Evolutionary conservation across 148 eudicot species (phyloP), one percentile per base, ranked within the genome.

Genomic region (Salicornia ramosissima): DNA sequence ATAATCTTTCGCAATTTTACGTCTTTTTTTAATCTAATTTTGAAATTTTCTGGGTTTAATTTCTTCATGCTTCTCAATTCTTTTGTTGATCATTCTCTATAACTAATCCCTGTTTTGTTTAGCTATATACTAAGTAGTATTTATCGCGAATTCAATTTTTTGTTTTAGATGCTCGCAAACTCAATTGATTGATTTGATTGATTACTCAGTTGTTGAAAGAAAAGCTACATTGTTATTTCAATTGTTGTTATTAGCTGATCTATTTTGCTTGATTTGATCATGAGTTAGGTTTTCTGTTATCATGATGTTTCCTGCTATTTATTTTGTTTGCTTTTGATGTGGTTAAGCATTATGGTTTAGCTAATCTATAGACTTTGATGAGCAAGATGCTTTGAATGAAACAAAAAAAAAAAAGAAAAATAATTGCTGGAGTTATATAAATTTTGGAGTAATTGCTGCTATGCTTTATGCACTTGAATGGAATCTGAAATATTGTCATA

Each of bases 401-500:
- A 39, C 4, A 26, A 3, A 2, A 55, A 6, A 26, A 3, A 1
- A 34, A 10, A 36, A 10, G 9, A 13, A n/a, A 7, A 5, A 19
- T 45, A 42, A 15, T 11, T 3, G 40, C 21, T 58, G 15, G 68
- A 52, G 40, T 26, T 58, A 24, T 25, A 3, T 40, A 25, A 0
- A 28, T 47, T 14, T 28, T 47, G 10, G 15, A 13, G 21, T 25
- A 7, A 36, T 31, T 12, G 19, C 30, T n/a, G n/a, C 36, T 58
- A 12, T 58, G 8, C 18, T 45, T 7, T 49, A 22, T 39, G 8
- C 29, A 36, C 19, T 5, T 0, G 24, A 7, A 11, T 51, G 26
- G 34, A 62, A 65, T 74, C 47, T 66, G 49, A 45, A 55, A 3
- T 65, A 22, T 22, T 25, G 75, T 53, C 45, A 25, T 39, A 1